These are phyloP conservation scores for Aulographum hederae DNA, from an alignment of 2,329 filamentous ascomycete genomes.

Conservation along the genomic window DNA sequence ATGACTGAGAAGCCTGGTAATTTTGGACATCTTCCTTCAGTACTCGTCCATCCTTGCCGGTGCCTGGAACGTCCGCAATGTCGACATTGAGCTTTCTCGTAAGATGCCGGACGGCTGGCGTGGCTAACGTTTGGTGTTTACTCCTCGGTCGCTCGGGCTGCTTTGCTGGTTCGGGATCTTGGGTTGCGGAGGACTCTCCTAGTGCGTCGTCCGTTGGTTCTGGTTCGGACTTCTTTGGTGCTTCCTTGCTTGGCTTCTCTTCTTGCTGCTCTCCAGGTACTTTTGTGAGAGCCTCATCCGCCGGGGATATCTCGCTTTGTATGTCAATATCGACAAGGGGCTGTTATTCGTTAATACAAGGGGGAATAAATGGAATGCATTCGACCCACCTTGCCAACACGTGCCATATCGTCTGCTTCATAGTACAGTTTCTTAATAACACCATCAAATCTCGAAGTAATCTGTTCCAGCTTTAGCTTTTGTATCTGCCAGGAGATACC, in stretches of 20 bases:
- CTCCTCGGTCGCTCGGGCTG: conserved; percentile 33
- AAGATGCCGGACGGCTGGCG: conserved; percentile 79
- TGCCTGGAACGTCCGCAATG: conserved; percentile 63
- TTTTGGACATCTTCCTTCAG: conserved; percentile 79
- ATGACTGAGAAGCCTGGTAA: conserved; percentile 28
- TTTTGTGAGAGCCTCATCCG: conserved; percentile 29
- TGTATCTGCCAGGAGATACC: not conserved
- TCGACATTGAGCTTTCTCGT: conserved; percentile 63
- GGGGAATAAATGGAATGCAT: not conserved
- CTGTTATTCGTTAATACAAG: conserved; percentile 20
- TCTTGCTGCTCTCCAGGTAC: conserved; percentile 11
- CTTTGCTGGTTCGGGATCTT: conserved; percentile 1
- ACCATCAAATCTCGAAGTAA: conserved; percentile 87
- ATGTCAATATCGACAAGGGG: conserved; percentile 92
- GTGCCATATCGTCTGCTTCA: conserved; percentile 88
- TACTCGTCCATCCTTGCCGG: conserved; percentile 79
- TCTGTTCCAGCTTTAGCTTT: conserved; percentile 30
- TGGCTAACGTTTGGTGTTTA: conserved; percentile 61
- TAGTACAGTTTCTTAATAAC: conserved; percentile 95
- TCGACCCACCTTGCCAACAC: conserved; percentile 51
- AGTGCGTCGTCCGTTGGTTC: not conserved
- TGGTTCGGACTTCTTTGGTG: too few species aligned
- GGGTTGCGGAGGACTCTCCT: not conserved
- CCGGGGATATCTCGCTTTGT: conserved; percentile 51
- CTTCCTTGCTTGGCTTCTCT: conserved; percentile 7